Evolutionary conservation across 192 early-diverging fungal genomes (phyloP), one percentile per base, ranked within the genome.

Genomic region (Rhizophagus prolifer): DNA sequence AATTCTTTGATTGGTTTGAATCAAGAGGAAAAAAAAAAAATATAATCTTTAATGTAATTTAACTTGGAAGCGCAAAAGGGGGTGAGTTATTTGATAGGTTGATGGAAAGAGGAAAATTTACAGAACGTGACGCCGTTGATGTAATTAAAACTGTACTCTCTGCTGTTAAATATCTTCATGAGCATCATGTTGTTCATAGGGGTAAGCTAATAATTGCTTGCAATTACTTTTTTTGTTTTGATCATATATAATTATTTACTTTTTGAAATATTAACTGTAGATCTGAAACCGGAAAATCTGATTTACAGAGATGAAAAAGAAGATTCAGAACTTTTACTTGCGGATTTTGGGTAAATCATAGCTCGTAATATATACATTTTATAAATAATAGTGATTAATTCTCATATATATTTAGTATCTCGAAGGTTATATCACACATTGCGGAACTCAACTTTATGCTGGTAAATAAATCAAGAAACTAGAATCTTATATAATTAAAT

Each of bases 31-130:
- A 91, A 77, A 92, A 90, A 4, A 16, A 41, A 59, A 21, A 6
- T 28, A 54, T 38, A 76, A 25, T 28, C 14, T 62, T 31, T 13
- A 66, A 30, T 46, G 3, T 7, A 44, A 30, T 59, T 62, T 62
- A 79, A 75, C 31, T 44, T 31, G 26, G 72, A 38, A 88, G 79
- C 10, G 88, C 87, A 70, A 91, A 90, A 25, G 95, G 95, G 59
- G 95, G 95, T 71, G 95, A 96, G 84, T 86, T 96, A 71, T 96
- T 96, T 82, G 88, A 95, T 46, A 87, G 92, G 46, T 92, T 96
- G 68, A 88, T 87, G 80, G 88, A 93, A 31, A 85, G 85, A 63
- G 95, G 94, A 19, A 85, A 88, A 70, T 95, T 95, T 78, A 90
- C 90, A 28, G 95, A 97, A 79, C 84, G 84, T 31, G 94, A 97